Base-by-base conservation (phyloP, 164 flowering plant species). In the Tetrastigma voinierianum region DNA sequence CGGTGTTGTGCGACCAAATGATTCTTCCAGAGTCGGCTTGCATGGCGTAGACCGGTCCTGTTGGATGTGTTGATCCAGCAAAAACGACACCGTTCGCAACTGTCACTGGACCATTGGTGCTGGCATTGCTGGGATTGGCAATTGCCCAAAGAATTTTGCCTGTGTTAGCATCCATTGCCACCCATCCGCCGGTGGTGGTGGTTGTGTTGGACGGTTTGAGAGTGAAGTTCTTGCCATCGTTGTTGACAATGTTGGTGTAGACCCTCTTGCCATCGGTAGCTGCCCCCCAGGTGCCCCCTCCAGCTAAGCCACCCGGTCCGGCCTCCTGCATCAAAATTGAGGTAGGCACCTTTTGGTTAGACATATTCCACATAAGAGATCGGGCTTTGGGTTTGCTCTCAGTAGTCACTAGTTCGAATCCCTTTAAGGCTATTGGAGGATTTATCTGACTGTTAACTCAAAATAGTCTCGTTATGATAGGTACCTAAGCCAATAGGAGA, bases 271-370 rank as follows among this genome's bases (percentile, higher is more conserved):
- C 71, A 46, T 82, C 86, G 0, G 86, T 82, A 13, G 86, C 86
- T 25, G 84, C 70, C 3, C 84, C 86, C 86, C 86, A 83, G 0
- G 13, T 67, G 1, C 82, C 84, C 45, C 86, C 86, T 62, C 81
- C 86, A 0, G 13, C 48, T 0, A 13, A 9, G 1, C 83, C 75
- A n/a, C 86, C 86, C 11, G 86, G 83, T 45, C 86, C 85, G 45
- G 82, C 82, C 40, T 67, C 66, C 85, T 81, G 10, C 48, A 66
- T 40, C 13, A 3, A 18, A 57, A 40, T n/a, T n/a, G n/a, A n/a
- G n/a, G n/a, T n/a, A n/a, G n/a, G n/a, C n/a, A n/a, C 56, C 65
- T 49, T 20, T 15, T 60, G 17, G 32, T 32, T 32, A 32, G 40
- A 4, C 40, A 32, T 4, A 32, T 32, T 32, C 40, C 40, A 32